A percentile compares a stretch with the other conserved stretches of the same genome.
phyloP scores from a whole-genome alignment of 495 filamentous ascomycete genomes.

The Penicillium coffeae region DNA sequence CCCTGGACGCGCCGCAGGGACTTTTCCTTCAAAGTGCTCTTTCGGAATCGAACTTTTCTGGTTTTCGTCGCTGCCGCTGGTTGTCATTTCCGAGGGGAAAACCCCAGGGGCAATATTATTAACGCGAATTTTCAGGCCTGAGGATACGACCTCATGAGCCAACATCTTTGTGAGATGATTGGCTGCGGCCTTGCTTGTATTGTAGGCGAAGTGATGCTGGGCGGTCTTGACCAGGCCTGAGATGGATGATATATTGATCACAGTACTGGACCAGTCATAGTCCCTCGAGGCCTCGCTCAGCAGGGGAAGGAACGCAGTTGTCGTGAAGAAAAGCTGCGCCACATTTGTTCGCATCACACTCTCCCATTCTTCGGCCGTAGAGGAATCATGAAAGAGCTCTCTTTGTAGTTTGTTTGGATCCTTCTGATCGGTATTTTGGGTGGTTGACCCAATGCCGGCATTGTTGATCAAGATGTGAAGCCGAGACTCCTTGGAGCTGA shows the following conservation, averaged over 20 bases:
- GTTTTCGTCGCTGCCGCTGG: slow-evolving; percentile 47
- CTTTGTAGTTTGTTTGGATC: slow-evolving; percentile 32
- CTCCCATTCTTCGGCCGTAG: slow-evolving; percentile 49
- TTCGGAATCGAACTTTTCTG: slow-evolving; percentile 62
- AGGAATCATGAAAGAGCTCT: slow-evolving; percentile 48
- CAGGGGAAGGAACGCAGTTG: slow-evolving; percentile 37
- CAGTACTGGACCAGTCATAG: slow-evolving; percentile 48
- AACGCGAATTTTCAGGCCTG: slow-evolving; percentile 40
- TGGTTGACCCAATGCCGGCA: slow-evolving; percentile 45
- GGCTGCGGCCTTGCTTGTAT: slow-evolving; percentile 47
- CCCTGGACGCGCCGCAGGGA: slow-evolving; percentile 59
- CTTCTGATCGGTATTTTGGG: too few species aligned
- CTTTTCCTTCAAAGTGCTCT: slow-evolving; percentile 56
- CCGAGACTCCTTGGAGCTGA: slow-evolving; percentile 39
- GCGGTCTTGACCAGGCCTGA: slow-evolving; percentile 46
- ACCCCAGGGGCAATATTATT: slow-evolving; percentile 56
- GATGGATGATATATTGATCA: slow-evolving; percentile 59
- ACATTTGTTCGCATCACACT: slow-evolving; percentile 47
- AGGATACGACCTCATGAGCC: slow-evolving; percentile 44
- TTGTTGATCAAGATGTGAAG: slow-evolving; percentile 56
- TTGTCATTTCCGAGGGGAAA: slow-evolving; percentile 54
- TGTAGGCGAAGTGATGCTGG: slow-evolving; percentile 53
- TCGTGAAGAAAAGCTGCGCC: slow-evolving; percentile 45
- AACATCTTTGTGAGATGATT: slow-evolving; percentile 53
- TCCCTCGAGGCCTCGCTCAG: slow-evolving; percentile 41